Percentiles rank a stretch among this genome's conserved stretches.
phyloP scores from a whole-genome alignment of 164 flowering plant genomes.

The Vitis riparia region DNA sequence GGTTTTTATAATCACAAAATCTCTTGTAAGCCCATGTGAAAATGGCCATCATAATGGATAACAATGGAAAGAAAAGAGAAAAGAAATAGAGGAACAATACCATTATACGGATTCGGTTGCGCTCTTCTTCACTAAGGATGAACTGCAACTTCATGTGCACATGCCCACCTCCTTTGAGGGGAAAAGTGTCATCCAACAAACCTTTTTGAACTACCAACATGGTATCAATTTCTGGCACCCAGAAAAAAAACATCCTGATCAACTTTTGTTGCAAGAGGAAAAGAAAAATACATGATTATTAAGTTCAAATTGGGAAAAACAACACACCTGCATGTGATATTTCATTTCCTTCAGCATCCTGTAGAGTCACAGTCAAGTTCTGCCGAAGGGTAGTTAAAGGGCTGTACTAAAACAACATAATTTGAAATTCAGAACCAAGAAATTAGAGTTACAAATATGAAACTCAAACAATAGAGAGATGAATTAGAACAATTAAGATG shows the following conservation, averaged over 20 bases:
- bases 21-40: no score
- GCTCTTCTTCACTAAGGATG: constrained; percentile 73
- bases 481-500: background rate
- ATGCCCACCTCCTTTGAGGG: constrained; percentile 68
- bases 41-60: no score
- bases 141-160: constrained; percentile 78
- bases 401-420: constrained; percentile 37
- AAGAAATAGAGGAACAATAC: constrained; percentile 26
- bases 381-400: constrained; percentile 68
- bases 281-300: no score
- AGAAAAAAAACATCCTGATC: constrained; percentile 12
- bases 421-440: constrained; percentile 3
- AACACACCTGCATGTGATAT: constrained; percentile 58
- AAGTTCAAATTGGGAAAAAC: background rate
- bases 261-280: background rate
- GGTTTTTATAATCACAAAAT: no score
- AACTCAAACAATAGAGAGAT: background rate
- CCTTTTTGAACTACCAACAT: constrained; percentile 70
- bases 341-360: constrained; percentile 65
- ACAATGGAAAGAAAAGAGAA: no score
- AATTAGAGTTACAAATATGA: constrained; percentile 6
- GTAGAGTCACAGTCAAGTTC: constrained; percentile 47
- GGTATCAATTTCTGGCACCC: constrained; percentile 49
- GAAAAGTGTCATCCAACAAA: constrained; percentile 64
- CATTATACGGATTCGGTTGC: constrained; percentile 53